Evolutionary conservation across 2,329 filamentous ascomycete genomes (phyloP).

Genomic region (Didymella pinodella): DNA sequence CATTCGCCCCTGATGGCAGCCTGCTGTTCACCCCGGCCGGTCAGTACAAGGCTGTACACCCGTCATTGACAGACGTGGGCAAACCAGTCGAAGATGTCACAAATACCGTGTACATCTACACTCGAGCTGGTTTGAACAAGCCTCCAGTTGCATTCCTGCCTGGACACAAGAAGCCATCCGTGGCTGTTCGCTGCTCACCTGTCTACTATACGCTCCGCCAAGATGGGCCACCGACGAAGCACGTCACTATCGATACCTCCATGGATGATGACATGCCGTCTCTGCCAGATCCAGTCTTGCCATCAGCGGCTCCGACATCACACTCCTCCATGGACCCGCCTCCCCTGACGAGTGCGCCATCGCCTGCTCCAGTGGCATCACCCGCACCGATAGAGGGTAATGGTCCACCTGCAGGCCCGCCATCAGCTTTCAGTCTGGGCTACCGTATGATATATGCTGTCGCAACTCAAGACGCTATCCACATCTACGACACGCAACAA

Average conservation of each 20-base stretch:
- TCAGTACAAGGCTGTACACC: slow-evolving; percentile 85
- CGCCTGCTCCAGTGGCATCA: slow-evolving; percentile 56
- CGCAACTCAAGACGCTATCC: slow-evolving; percentile 92
- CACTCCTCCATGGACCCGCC: slow-evolving; percentile 83
- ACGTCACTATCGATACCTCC: slow-evolving; percentile 95
- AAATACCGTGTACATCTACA: slow-evolving; percentile 99
- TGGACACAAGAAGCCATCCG: slow-evolving; percentile 96
- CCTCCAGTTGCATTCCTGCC: slow-evolving; percentile 94
- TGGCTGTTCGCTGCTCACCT: slow-evolving; percentile 93
- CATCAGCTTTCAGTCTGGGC: slow-evolving; percentile 79
- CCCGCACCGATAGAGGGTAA: slow-evolving; percentile 60
- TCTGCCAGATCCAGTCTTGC: slow-evolving; percentile 80
- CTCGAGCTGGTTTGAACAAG: slow-evolving; percentile 93
- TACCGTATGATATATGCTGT: slow-evolving; percentile 97
- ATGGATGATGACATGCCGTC: slow-evolving; percentile 82
- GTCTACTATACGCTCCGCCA: slow-evolving; percentile 84
- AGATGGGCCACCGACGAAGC: slow-evolving; percentile 71
- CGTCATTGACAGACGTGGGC: slow-evolving; percentile 68
- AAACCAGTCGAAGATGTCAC: slow-evolving; percentile 85
- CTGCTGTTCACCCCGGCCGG: slow-evolving; percentile 92
- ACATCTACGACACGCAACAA: slow-evolving; percentile 97
- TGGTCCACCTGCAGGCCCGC: slow-evolving; percentile 55
- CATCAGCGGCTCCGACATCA: slow-evolving; percentile 64
- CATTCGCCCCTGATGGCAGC: slow-evolving; percentile 95
- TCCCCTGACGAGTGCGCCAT: slow-evolving; percentile 65